Percentiles rank a stretch among this genome's conserved stretches.
These are phyloP conservation scores for Zymoseptoria tritici DNA, from an alignment of 2,329 filamentous ascomycete species.

Conservation along the genomic window DNA sequence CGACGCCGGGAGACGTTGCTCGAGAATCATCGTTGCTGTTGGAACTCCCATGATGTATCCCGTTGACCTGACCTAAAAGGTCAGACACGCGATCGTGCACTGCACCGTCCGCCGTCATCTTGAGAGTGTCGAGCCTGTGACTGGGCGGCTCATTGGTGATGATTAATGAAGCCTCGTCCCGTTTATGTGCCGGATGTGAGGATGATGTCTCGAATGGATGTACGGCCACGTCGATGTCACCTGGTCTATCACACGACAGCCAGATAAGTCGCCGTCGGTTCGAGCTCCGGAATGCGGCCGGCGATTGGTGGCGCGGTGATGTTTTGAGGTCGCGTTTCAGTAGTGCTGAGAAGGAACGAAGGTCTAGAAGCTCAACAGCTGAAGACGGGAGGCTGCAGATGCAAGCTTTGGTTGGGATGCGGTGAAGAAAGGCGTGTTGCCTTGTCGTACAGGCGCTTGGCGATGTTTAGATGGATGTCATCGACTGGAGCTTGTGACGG, in stretches of 20 bases:
- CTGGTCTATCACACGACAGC: conserved; percentile 1
- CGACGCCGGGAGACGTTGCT: conserved; percentile 72
- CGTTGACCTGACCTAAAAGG: conserved; percentile 34
- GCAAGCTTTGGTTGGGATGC: neutral
- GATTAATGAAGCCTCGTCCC: neutral
- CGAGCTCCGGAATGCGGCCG: neutral
- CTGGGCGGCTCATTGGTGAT: conserved; percentile 14
- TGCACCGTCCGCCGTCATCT: conserved; percentile 20
- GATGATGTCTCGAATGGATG: neutral
- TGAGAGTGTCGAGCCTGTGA: conserved; percentile 11
- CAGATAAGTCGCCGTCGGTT: neutral
- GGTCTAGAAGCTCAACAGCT: neutral
- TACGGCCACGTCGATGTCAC: neutral
- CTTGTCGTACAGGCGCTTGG: neutral
- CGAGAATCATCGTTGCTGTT: conserved; percentile 64
- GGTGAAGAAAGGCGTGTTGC: neutral
- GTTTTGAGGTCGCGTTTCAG: neutral
- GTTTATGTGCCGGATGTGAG: neutral
- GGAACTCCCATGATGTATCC: conserved; percentile 31
- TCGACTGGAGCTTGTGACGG: neutral
- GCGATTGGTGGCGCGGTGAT: neutral
- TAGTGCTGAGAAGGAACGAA: neutral
- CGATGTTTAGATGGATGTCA: neutral
- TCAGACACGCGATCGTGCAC: conserved; percentile 33
- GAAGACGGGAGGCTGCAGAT: conserved; percentile 1